These are phyloP conservation scores for Amyloporia xantha DNA, from an alignment of 768 basidiomycete genomes.

Conservation along the genomic window DNA sequence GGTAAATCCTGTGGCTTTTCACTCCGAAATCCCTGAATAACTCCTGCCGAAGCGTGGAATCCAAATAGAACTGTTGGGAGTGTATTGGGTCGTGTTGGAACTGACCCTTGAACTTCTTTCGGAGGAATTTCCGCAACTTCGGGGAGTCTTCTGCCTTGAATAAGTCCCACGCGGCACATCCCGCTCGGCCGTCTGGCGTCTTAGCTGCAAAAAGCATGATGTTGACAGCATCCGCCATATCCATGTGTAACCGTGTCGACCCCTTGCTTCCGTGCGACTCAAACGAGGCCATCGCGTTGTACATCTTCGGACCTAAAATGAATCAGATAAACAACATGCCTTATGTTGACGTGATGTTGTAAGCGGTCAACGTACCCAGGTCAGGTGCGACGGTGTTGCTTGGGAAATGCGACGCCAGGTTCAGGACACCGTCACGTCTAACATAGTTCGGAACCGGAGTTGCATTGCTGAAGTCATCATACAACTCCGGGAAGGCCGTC, in stretches of 20 bases:
- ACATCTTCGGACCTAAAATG: conserved; percentile 82
- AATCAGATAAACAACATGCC: conserved; percentile 9
- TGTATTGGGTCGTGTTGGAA: conserved; percentile 82
- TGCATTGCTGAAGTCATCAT: conserved; percentile 73
- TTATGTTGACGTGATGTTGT: conserved; percentile 11
- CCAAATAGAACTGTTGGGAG: conserved; percentile 82
- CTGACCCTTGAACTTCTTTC: conserved; percentile 49
- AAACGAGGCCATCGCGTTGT: conserved; percentile 77
- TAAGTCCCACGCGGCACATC: conserved; percentile 89
- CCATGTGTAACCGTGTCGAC: conserved; percentile 87
- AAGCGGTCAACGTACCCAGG: conserved; percentile 45
- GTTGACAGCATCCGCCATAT: conserved; percentile 91
- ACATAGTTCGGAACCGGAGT: conserved; percentile 89
- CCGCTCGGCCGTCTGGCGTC: conserved; percentile 51
- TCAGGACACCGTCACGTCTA: conserved; percentile 82
- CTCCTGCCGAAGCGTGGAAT: conserved; percentile 57
- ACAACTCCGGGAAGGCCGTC: conserved; percentile 75
- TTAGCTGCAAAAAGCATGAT: conserved; percentile 72
- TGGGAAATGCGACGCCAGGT: conserved; percentile 88
- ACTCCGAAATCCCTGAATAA: conserved; percentile 65
- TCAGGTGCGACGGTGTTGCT: conserved; percentile 73
- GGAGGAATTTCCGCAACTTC: conserved; percentile 71
- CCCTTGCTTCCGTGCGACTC: conserved; percentile 68
- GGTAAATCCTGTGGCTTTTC: conserved; percentile 77
- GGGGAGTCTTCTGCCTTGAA: conserved; percentile 77